Percentiles rank a stretch among this genome's conserved stretches.
phyloP scores from a whole-genome alignment of 768 basidiomycete species.

The Hypsizygus marmoreus region DNA sequence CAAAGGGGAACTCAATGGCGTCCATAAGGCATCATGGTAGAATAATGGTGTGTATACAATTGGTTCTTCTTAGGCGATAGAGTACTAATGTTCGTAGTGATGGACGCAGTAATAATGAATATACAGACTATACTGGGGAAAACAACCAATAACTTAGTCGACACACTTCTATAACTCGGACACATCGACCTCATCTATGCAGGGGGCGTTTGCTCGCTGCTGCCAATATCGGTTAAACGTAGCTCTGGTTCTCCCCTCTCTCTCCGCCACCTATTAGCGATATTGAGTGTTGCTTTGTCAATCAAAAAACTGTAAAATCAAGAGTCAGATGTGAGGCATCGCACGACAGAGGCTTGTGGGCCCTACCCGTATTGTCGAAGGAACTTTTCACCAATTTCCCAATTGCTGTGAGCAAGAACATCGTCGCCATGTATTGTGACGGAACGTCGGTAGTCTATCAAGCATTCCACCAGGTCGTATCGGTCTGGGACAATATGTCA shows the following conservation, averaged over 20 bases:
- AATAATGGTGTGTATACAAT: constrained; percentile 10
- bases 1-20: constrained; percentile 81
- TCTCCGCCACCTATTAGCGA: constrained; percentile 86
- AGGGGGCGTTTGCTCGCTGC: constrained; percentile 31
- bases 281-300: constrained; percentile 67
- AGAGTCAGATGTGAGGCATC: constrained; percentile 4
- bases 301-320: constrained; percentile 71
- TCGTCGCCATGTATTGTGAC: constrained; percentile 89
- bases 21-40: constrained; percentile 92
- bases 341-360: background rate
- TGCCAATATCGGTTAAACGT: constrained; percentile 52
- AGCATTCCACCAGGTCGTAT: constrained; percentile 78
- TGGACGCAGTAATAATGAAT: no score
- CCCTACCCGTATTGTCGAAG: constrained; percentile 79
- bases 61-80: background rate
- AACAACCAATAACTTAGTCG: no score
- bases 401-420: constrained; percentile 84
- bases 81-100: no score
- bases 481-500: constrained; percentile 48
- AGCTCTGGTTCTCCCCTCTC: constrained; percentile 81
- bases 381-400: constrained; percentile 88
- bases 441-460: constrained; percentile 68
- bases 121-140: no score
- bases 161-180: constrained; percentile 2
- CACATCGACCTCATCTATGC: constrained; percentile 10